Percentiles rank a stretch among this genome's conserved stretches.
phyloP scores from a whole-genome alignment of 2,329 filamentous ascomycete genomes.

The Phyllosticta capitalensis region DNA sequence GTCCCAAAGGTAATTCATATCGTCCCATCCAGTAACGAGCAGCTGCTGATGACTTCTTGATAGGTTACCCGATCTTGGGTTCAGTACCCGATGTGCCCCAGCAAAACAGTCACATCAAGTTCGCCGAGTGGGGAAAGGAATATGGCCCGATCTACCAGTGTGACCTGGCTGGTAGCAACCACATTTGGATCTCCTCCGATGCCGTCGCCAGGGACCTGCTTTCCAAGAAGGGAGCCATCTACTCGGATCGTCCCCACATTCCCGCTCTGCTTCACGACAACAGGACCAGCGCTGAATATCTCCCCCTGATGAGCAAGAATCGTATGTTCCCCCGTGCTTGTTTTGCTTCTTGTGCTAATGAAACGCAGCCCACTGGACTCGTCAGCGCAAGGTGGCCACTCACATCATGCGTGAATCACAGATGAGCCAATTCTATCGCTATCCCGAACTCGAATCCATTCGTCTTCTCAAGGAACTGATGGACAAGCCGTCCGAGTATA shows the following conservation, averaged over 20 bases:
- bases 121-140: constrained; percentile 36
- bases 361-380: constrained; percentile 27
- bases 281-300: constrained; percentile 35
- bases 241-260: constrained; percentile 38
- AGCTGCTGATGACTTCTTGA: background rate
- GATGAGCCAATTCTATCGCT: constrained; percentile 31
- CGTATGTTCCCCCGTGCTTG: constrained; percentile 18
- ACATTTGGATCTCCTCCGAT: constrained; percentile 38
- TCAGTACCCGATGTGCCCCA: constrained; percentile 35
- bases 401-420: constrained; percentile 37
- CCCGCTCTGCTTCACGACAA: constrained; percentile 36
- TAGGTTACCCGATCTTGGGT: constrained; percentile 35
- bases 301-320: constrained; percentile 36
- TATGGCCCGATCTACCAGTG: constrained; percentile 38
- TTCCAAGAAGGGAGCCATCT: constrained; percentile 36
- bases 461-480: constrained; percentile 37
- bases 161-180: constrained; percentile 35
- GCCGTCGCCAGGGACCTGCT: constrained; percentile 34
- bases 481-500: constrained; percentile 33
- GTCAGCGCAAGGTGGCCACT: constrained; percentile 37
- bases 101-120: constrained; percentile 36
- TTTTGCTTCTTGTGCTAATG: constrained; percentile 14
- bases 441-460: constrained; percentile 36
- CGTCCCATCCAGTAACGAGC: background rate
- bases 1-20: constrained; percentile 30